These are phyloP conservation scores for Fusarium coffeatum DNA, from an alignment of 2,329 filamentous ascomycete species.

Conservation along the genomic window DNA sequence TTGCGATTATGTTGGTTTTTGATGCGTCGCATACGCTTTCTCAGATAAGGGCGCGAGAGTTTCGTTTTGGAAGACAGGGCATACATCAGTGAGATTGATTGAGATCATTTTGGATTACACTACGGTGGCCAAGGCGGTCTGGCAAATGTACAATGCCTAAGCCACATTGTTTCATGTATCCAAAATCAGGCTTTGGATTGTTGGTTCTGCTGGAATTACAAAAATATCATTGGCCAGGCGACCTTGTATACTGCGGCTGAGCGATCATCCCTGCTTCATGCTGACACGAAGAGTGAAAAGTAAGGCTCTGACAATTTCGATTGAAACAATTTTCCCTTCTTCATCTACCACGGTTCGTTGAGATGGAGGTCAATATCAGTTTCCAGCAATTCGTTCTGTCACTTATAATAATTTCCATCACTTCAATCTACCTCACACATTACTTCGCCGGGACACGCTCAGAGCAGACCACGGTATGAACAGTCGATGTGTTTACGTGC, in stretches of 20 bases:
- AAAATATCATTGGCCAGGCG: neutral
- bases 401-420: fast-evolving
- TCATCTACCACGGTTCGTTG: too few relatives aligned
- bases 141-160: neutral
- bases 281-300: neutral
- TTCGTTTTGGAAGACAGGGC: neutral
- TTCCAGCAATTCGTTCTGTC: too few relatives aligned
- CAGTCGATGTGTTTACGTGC: fast-evolving
- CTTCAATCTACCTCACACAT: neutral
- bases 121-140: too few relatives aligned
- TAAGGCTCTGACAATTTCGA: neutral
- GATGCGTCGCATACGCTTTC: neutral
- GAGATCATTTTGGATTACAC: neutral
- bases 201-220: neutral
- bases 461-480: neutral
- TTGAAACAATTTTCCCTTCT: neutral
- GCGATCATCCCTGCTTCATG: neutral
- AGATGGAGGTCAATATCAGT: neutral
- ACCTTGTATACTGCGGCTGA: neutral
- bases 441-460: fast-evolving
- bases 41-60: neutral
- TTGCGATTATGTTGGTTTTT: neutral
- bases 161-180: neutral
- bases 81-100: neutral
- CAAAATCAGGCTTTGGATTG: neutral